Evolutionary conservation across 306 rosid species (phyloP), one percentile per base, ranked within the genome.

Genomic region (Herpetospermum pedunculosum): DNA sequence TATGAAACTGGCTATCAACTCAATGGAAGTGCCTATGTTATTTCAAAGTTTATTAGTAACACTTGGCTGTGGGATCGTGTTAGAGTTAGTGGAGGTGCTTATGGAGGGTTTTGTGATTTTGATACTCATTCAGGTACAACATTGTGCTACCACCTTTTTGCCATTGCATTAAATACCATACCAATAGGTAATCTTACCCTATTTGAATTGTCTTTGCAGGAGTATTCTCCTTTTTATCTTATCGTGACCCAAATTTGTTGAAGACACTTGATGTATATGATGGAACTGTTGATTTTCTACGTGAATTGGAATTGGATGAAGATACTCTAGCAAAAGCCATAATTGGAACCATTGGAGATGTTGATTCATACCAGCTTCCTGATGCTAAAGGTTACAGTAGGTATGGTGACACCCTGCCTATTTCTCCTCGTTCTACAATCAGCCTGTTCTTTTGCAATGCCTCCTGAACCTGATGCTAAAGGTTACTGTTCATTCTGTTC

Each of bases 61-160:
- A 87, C 99, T 43, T 91, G 99, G 99, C 80, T 94, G 81, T 91
- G 99, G 99, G 99, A 94, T 73, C 99, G 96, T 69, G 96, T 94
- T 38, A 84, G 99, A 74, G 99, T 94, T 60, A 91, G 97, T 64
- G 99, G 99, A 49, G 99, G 99, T 67, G 99, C 99, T 69, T 94
- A 94, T 67, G 99, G 99, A 77, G 97, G 99, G 40, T 94, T 94
- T 80, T 91, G 97, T 71, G 95, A 94, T 80, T 94, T 94, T 71
- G 99, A 94, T 87, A 81, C 90, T 82, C 97, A 94, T 81, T 94
- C 99, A 46, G 97, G 97, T 89, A 81, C 63, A 67, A 52, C 16
- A 40, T 32, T 26, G 23, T 25, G 48, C 14, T 50, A 30, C 32
- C 37, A 29, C 46, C 47, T 54, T 65, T 76, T 65, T 47, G 67